Evolutionary conservation across 495 filamentous ascomycete species (phyloP).

Genomic region (Niebla homalea): DNA sequence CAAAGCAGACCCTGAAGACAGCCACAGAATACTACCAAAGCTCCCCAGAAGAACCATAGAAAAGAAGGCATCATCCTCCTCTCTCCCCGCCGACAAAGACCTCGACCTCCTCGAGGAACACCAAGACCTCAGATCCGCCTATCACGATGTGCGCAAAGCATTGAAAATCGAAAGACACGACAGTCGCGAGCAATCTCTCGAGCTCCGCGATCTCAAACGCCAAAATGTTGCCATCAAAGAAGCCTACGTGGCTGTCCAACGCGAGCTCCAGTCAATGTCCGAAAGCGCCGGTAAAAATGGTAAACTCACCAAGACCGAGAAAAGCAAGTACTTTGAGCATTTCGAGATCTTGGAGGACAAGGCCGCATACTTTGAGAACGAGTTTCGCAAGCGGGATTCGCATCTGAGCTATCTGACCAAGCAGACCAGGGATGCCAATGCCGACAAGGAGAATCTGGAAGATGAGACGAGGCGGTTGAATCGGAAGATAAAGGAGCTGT

Average conservation of each 20-base stretch:
- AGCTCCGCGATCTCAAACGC: conserved; percentile 13
- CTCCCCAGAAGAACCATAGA: neutral
- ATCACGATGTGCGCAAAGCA: conserved; percentile 5
- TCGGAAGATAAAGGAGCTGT: conserved; percentile 9
- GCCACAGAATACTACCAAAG: no score
- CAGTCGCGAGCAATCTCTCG: conserved; percentile 11
- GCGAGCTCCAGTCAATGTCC: neutral
- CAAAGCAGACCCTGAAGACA: no score
- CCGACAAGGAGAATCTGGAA: conserved; percentile 9
- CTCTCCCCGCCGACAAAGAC: neutral
- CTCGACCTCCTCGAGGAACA: conserved; percentile 1
- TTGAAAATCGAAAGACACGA: conserved; percentile 5
- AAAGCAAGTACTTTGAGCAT: conserved; percentile 12
- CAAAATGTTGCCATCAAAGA: conserved; percentile 10
- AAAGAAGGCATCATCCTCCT: neutral
- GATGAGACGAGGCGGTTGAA: conserved; percentile 4
- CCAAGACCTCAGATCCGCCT: neutral
- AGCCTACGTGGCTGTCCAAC: conserved; percentile 5
- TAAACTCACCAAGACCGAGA: conserved; percentile 8
- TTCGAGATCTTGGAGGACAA: conserved; percentile 13
- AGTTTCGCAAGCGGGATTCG: conserved; percentile 8
- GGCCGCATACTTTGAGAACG: conserved; percentile 10
- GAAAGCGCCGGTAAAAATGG: neutral
- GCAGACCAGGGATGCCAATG: conserved; percentile 16
- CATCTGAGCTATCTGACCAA: conserved; percentile 12